Evolutionary conservation across 768 basidiomycete genomes (phyloP), one percentile per base, ranked within the genome.

Genomic region (Boletus bicolor): DNA sequence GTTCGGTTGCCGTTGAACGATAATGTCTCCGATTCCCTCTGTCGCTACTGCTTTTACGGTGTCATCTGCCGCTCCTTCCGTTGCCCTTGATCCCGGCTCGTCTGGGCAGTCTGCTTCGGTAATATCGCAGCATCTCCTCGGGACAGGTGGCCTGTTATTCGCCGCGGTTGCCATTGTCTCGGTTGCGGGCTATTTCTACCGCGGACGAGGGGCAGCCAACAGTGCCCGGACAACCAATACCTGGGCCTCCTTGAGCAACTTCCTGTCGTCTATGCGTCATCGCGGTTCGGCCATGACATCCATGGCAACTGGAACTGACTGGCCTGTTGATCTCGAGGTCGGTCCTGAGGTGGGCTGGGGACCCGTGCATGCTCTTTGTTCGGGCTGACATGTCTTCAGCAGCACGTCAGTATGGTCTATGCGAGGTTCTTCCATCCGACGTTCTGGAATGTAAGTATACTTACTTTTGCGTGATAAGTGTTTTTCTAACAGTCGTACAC

Each of bases 341-440:
- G 56, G 55, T 17, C 44, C n/a, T 2, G 51, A 68, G 42, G 64
- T 58, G 19, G 2, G 57, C 44, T 43, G 5, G 4, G 12, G 5
- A 6, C 32, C 1, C 9, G 3, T 26, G 2, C 12, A 10, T 36
- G 3, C 8, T 21, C 34, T 21, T 57, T 6, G 4, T n/a, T 43
- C 1, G 3, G 4, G 14, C 36, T 58, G 26, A 68, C 21, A 3
- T 7, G 15, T 19, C 1, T 1, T 10, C 24, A 59, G 42, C 30
- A 60, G 15, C 56, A 68, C 24, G 55, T 66, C 5, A 63, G 36
- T 14, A 66, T 63, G 60, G 55, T 67, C 0, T 65, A 67, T 32
- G 63, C 63, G 0, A 62, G 37, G 38, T 58, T 44, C 49, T 67
- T 67, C 37, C 65, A 67, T 35, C 66, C 66, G 3, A 57, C 49